These are phyloP conservation scores for Mycena rosella DNA, from an alignment of 768 basidiomycete species.

Conservation along the genomic window DNA sequence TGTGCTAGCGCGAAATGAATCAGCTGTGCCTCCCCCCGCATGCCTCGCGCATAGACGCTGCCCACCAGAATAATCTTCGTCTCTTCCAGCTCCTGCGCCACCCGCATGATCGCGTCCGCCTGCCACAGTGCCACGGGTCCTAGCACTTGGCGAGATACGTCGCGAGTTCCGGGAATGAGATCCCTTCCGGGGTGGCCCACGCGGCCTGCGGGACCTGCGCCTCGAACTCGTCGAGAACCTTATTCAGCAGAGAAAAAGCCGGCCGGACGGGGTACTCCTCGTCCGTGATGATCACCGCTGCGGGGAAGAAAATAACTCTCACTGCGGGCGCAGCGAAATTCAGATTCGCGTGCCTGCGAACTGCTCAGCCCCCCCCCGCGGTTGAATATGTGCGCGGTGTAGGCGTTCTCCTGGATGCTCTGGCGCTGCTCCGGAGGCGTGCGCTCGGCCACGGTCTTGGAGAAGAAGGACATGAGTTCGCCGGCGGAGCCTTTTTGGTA, in stretches of 20 bases:
- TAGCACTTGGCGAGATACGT: too few relatives aligned
- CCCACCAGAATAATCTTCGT: slow-evolving; percentile 98
- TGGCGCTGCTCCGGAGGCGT: slow-evolving; percentile 91
- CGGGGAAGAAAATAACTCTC: slow-evolving; percentile 13
- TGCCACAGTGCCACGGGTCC: too few relatives aligned
- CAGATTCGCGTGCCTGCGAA: slow-evolving; percentile 75
- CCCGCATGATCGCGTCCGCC: too few relatives aligned
- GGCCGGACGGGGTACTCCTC: slow-evolving; percentile 97
- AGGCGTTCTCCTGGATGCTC: slow-evolving; percentile 93
- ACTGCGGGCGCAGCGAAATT: slow-evolving; percentile 13
- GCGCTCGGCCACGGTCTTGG: slow-evolving; percentile 91
- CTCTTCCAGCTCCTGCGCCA: slow-evolving; percentile 55
- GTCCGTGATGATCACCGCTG: slow-evolving; percentile 94
- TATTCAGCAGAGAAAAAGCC: slow-evolving; percentile 94
- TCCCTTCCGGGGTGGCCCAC: too few relatives aligned
- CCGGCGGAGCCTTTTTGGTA: slow-evolving; percentile 89
- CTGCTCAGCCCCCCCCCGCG: slow-evolving; percentile 87
- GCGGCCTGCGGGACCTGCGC: too few relatives aligned
- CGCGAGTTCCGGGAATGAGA: too few relatives aligned
- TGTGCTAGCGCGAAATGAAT: slow-evolving; percentile 72
- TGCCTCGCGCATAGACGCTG: too few relatives aligned
- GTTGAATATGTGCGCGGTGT: slow-evolving; percentile 95
- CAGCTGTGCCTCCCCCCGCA: too few relatives aligned
- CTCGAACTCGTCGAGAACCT: slow-evolving; percentile 92
- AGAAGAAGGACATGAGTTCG: slow-evolving; percentile 96